phyloP scores from a whole-genome alignment of 2,329 filamentous ascomycete species.

The Hypoxylon sp. region DNA sequence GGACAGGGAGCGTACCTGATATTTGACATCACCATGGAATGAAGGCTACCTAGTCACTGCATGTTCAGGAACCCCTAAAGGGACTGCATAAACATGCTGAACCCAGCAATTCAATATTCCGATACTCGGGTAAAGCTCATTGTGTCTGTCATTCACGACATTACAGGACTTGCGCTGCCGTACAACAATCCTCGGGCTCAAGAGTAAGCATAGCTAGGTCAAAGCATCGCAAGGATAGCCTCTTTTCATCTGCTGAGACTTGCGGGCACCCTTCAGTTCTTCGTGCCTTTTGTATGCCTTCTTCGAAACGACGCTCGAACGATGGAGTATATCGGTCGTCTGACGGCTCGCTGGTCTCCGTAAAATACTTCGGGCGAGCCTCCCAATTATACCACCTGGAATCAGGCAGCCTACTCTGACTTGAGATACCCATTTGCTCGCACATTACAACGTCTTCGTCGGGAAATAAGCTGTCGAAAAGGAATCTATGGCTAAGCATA shows the following conservation, averaged over 20 bases:
- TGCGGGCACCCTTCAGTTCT: neutral
- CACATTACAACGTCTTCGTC: neutral
- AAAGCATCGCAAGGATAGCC: neutral
- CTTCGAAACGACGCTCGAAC: neutral
- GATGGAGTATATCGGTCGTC: neutral
- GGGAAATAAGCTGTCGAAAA: neutral
- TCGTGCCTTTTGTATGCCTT: neutral
- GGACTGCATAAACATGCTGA: too few species aligned
- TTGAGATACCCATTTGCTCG: neutral
- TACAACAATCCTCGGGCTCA: neutral
- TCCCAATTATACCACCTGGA: neutral
- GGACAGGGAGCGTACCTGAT: too few species aligned
- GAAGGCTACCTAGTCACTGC: too few species aligned
- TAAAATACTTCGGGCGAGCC: neutral
- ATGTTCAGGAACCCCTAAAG: too few species aligned
- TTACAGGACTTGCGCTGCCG: neutral
- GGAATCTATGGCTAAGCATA: neutral
- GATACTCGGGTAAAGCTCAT: neutral
- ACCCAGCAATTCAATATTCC: neutral
- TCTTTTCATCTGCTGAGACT: neutral
- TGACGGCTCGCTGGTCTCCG: neutral
- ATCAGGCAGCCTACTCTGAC: neutral
- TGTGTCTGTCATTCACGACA: neutral
- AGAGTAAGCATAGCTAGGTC: constrained; percentile 1
- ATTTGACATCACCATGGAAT: too few species aligned